Evolutionary conservation across 225 moss, liverwort and hornwort genomes (phyloP).

Genomic region (Physcomitrellopsis africana): DNA sequence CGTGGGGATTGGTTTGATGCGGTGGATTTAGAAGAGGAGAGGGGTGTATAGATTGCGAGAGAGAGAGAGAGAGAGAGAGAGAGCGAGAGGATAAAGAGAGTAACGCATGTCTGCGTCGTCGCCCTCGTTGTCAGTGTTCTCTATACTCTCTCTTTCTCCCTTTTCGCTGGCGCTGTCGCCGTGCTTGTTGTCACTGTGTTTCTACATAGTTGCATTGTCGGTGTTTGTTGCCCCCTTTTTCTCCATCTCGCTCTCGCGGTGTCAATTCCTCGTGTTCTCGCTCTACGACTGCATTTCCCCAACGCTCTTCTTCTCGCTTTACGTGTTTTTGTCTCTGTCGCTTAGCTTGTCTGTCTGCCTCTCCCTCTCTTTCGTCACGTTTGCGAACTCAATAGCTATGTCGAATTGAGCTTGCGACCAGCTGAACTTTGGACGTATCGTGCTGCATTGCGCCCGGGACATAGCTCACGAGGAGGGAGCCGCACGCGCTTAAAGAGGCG

Average conservation of each 20-base stretch:
- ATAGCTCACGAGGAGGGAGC: conserved; percentile 16
- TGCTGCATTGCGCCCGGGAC: conserved; percentile 26
- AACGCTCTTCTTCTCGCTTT: conserved; percentile 68
- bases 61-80: neutral
- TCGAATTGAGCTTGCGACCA: conserved; percentile 41
- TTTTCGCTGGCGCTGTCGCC: conserved; percentile 75
- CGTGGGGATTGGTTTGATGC: neutral
- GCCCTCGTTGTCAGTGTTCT: conserved; percentile 40
- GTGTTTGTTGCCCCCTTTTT: conserved; percentile 74
- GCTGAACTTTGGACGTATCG: conserved; percentile 26
- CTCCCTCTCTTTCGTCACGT: conserved; percentile 77
- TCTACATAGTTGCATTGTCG: conserved; percentile 59
- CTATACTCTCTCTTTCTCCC: conserved; percentile 65
- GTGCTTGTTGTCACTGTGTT: conserved; percentile 56
- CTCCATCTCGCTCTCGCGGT: conserved; percentile 65
- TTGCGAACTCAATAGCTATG: conserved; percentile 68
- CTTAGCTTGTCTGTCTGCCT: conserved; percentile 75
- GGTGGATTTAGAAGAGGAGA: no score
- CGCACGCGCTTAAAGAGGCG: conserved; percentile 37
- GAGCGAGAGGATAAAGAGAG: neutral
- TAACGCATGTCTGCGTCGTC: conserved; percentile 48
- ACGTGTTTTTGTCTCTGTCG: conserved; percentile 63
- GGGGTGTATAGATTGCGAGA: neutral
- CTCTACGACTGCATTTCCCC: conserved; percentile 43
- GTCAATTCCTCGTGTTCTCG: conserved; percentile 62